Base-by-base conservation (phyloP, 2,329 filamentous ascomycete genomes). In the Talaromyces funiculosus region DNA sequence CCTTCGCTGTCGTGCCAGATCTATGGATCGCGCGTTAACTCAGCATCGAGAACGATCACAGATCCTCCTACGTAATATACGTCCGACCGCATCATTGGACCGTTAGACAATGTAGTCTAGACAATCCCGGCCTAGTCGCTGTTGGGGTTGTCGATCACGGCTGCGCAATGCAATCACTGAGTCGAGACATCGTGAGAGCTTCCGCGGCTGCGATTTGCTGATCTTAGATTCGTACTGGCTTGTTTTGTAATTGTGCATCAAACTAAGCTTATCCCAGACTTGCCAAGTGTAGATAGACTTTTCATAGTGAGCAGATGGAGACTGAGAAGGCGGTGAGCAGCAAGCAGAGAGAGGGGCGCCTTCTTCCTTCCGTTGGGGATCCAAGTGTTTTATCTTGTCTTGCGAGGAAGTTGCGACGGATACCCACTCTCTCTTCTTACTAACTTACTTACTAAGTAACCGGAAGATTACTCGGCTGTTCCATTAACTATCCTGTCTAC, bases 261-360 rank as follows among this genome's bases (percentile, higher is more conserved):
- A 31, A 12, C 45, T 14, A 47, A 4, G 43, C 43, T 47, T 47
- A n/a, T 47, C 8, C 31, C 8, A 33, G 2, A 33, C 8, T 12
- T 33, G 31, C 6, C 8, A 33, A 33, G 31, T 33, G 31, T 12
- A n/a, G n/a, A 12, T 33, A 33, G 8, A 10, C 8, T 33, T 33
- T 33, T 33, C 31, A 33, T 33, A n/a, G n/a, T n/a, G n/a, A n/a
- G 40, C 14, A 43, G 26, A 14, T 10, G n/a, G 16, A 16, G 38
- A 20, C n/a, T n/a, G n/a, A 56, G 37, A 40, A 56, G 38, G 53
- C 53, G 53, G 53, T 56, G 53, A 56, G 38, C 33, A 40, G 3
- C 24, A 20, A 38, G 12, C 49, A 49, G 45, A 49, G 42, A 45
- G 35, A 38, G 38, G 26, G 37, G 53, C 29, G 18, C 29, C n/a